phyloP scores from a whole-genome alignment of 495 filamentous ascomycete genomes.

The Aspergillus taichungensis region DNA sequence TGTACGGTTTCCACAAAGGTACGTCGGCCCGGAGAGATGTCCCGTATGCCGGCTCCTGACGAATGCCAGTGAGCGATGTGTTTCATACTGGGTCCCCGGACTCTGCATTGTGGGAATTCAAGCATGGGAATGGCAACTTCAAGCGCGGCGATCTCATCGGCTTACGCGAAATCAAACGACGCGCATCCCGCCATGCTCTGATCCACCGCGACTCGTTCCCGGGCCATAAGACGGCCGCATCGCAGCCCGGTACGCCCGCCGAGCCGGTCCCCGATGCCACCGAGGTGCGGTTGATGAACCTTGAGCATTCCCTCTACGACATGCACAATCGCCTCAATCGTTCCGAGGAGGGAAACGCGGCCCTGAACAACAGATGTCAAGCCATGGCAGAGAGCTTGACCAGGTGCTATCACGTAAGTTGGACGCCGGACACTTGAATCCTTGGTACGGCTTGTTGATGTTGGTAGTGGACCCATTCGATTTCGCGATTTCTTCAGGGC shows the following conservation, averaged over 20 bases:
- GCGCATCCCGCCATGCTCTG: constrained; percentile 90
- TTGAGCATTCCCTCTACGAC: constrained; percentile 81
- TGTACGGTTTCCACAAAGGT: constrained; percentile 99
- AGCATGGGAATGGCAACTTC: constrained; percentile 96
- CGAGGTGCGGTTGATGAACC: constrained; percentile 62
- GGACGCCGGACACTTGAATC: not conserved
- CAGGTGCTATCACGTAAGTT: constrained; percentile 62
- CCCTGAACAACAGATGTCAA: constrained; percentile 72
- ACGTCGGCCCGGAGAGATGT: constrained; percentile 11
- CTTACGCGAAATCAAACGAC: constrained; percentile 88
- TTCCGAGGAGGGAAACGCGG: constrained; percentile 73
- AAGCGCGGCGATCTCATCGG: constrained; percentile 89
- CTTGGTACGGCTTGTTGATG: not conserved
- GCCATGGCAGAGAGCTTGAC: constrained; percentile 71
- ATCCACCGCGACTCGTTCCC: constrained; percentile 94
- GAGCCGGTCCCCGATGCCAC: constrained; percentile 70
- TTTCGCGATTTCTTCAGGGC: constrained; percentile 61
- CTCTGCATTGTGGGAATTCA: constrained; percentile 96
- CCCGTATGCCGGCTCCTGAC: not conserved
- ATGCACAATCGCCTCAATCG: constrained; percentile 65
- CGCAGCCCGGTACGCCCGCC: constrained; percentile 75
- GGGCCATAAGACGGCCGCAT: constrained; percentile 58
- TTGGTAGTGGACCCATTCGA: constrained; percentile 60
- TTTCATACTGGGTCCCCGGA: constrained; percentile 97
- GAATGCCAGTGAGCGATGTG: constrained; percentile 78